Evolutionary conservation across 106 monocot species (phyloP), one percentile per base, ranked within the genome.

Genomic region (Triglochin maritima): DNA sequence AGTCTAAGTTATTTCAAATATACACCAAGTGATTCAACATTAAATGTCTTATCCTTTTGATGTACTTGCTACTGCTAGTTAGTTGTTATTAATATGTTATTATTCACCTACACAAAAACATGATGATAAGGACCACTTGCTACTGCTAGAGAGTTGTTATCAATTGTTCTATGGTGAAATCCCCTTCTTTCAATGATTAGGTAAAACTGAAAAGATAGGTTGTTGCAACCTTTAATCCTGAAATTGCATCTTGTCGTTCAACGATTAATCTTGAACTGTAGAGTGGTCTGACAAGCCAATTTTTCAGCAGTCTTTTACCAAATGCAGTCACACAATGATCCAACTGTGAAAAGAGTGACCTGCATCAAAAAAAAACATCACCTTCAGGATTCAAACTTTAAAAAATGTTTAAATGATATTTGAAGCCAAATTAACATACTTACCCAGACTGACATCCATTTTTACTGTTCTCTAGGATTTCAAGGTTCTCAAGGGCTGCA

Each of bases 401-500:
- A 17, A 61, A 15, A 14, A 43, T 49, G 60, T 50, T 49, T 16
- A 66, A 51, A 42, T 46, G 49, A 67, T 74, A 65, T 45, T 29
- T 17, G 5, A 64, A 51, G 42, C 8, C 4, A 45, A 63, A 12
- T 11, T 12, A 63, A 46, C 4, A 13, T 14, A 64, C 68, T 51
- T 88, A 96, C 95, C 95, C 91, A 5, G 85, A 78, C 3, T 55
- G 62, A 49, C 81, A 82, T 77, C 96, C 91, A 88, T 70, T 77
- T 78, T 60, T 84, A 11, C 67, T 71, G 77, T 98, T 91, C 79
- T 91, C 96, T 65, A 91, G 69, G 64, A 98, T 82, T 70, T 98
- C 96, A 65, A 98, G 91, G 67, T 86, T 98, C 76, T 98, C 87
- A 61, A 98, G 88, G 46, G 91, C 91, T 54, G 96, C 74, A 74